phyloP scores from a whole-genome alignment of 1,139 yeast genomes.

The Yamadazyma songkhlaensis region DNA sequence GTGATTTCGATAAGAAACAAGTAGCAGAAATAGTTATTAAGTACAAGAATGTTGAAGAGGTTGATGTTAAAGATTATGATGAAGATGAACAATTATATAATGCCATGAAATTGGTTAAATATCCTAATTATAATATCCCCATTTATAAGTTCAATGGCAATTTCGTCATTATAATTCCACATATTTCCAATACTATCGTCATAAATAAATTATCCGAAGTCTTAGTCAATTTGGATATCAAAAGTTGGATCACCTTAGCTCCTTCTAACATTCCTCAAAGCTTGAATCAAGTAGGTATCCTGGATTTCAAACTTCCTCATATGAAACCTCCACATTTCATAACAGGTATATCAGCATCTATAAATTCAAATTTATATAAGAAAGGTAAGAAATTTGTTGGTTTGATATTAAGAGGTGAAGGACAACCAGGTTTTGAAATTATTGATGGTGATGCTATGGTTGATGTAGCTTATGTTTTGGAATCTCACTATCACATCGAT shows the following conservation, averaged over 20 bases:
- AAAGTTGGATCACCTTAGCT: constrained; percentile 30
- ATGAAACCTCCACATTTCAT: constrained; percentile 55
- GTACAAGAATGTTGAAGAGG: constrained; percentile 17
- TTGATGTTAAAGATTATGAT: constrained; percentile 37
- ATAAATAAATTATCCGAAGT: constrained; percentile 28
- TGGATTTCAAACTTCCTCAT: constrained; percentile 17
- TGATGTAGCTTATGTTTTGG: constrained; percentile 27
- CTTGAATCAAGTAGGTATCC: constrained; percentile 18
- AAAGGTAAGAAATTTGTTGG: constrained; percentile 15
- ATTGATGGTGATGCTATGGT: constrained; percentile 36
- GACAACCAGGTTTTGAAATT: constrained; percentile 56
- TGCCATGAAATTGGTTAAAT: constrained; percentile 25
- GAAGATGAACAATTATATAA: constrained; percentile 56
- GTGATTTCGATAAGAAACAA: constrained; percentile 16
- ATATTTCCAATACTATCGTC: constrained; percentile 27
- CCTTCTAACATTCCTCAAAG: constrained; percentile 35
- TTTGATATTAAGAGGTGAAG: constrained; percentile 50
- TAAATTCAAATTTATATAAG: constrained; percentile 27
- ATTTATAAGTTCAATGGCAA: constrained; percentile 15
- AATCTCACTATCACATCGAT: constrained; percentile 15
- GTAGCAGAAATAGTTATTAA: constrained; percentile 23
- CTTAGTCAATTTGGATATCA: constrained; percentile 13
- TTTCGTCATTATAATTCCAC: constrained; percentile 29
- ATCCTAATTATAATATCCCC: constrained; percentile 23
- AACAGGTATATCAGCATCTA: constrained; percentile 50